Base-by-base conservation (phyloP, 2,329 filamentous ascomycete species). In the Nannizziopsis arthrosporioides region DNA sequence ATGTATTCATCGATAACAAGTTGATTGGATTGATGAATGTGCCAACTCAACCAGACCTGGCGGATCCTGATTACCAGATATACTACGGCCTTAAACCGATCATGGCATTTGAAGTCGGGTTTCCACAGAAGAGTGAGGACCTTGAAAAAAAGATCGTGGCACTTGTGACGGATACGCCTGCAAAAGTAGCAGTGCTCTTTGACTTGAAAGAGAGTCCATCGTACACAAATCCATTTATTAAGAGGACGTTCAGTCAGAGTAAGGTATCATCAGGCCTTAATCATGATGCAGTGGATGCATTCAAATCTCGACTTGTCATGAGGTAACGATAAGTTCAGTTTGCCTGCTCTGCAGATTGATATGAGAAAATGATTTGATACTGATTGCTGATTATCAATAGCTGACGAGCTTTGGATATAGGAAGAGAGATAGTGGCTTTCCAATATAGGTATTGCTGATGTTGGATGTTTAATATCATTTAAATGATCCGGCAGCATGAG, bases 201-300 rank as follows among this genome's bases (percentile, higher is more conserved):
- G 45, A 47, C 8, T 18, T 47, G 9, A 47, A 47, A 14, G 45
- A 41, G 11, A 34, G 36, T 35, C 43, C 43, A 1, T 34, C 18
- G 8, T 47, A 47, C 19, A 47, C 41, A 14, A 47, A 47, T 19
- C 45, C 37, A 9, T 41, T 47, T 10, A 47, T 39, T 22, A 2
- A 4, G 31, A 15, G 43, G 6, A 15, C 8, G 31, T 14, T 15
- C 8, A 27, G 17, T 15, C 12, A 38, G 31, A 18, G 5, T 12
- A 34, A 10, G n/a, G 32, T 5, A 17, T 10, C 11, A 18, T 14
- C 6, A 3, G 2, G 18, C 14, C 43, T 38, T 7, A 18, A 37
- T 27, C 34, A 7, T 19, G 15, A 2, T 14, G 27, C 17, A 12
- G 15, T 45, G 18, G 12, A 36, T 18, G 2, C n/a, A 19, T 45